Percentiles rank a stretch among this genome's conserved stretches.
phyloP scores from a whole-genome alignment of 1,139 yeast genomes.

The Pneumocystis canis region DNA sequence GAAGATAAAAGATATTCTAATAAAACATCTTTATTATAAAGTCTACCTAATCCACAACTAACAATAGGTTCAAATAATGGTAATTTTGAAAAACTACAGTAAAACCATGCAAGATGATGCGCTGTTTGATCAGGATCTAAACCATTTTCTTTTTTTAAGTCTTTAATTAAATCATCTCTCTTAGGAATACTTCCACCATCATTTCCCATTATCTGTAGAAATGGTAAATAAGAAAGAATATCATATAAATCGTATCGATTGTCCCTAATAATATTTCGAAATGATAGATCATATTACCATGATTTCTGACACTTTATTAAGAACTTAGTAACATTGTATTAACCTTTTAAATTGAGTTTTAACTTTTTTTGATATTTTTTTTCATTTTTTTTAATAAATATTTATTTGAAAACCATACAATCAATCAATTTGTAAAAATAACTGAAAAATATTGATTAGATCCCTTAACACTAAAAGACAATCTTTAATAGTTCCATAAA shows the following conservation, averaged over 20 bases:
- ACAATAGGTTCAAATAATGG: slow-evolving; percentile 39
- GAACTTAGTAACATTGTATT: too few species aligned
- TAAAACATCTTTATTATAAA: slow-evolving; percentile 57
- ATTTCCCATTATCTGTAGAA: slow-evolving; percentile 20
- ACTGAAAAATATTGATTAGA: not conserved
- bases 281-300: too few species aligned
- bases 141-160: slow-evolving; percentile 10
- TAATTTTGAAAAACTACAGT: slow-evolving; percentile 32
- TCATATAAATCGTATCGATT: not conserved
- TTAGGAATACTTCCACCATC: slow-evolving; percentile 42
- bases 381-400: too few species aligned
- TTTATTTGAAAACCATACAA: not conserved
- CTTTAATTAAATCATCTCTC: slow-evolving; percentile 30
- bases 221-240: too few species aligned
- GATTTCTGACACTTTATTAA: too few species aligned
- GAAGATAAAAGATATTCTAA: slow-evolving; percentile 41
- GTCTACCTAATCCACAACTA: slow-evolving; percentile 53
- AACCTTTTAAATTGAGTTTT: too few species aligned
- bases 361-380: too few species aligned
- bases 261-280: too few species aligned
- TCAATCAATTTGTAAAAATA: not conserved
- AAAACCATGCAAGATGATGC: slow-evolving; percentile 27
- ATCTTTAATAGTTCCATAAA: too few species aligned
- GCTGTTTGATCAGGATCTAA: slow-evolving; percentile 18
- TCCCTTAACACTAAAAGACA: not conserved